Base-by-base conservation (phyloP, 129 eudicot genomes). In the Helianthus annuus region DNA sequence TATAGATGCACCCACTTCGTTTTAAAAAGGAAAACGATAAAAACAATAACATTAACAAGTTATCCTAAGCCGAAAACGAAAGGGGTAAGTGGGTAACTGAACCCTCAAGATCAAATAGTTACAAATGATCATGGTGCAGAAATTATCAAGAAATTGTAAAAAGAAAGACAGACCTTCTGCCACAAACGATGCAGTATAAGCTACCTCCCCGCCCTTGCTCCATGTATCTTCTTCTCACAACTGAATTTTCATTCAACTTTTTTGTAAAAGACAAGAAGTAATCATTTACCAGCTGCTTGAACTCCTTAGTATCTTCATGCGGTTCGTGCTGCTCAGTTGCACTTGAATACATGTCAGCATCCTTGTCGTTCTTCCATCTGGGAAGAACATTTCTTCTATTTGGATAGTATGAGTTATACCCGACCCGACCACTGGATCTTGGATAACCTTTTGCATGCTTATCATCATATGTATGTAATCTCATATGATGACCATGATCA, bases 161-260 rank as follows among this genome's bases (percentile, higher is more conserved):
- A 71, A 71, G 69, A 76, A 75, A 77, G 70, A 87, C 92, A 73
- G 69, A 84, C 92, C 85, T 87, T 78, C 88, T 81, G 58, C 89
- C 87, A 74, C 92, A 87, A 51, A 87, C 92, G 72, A 84, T 74
- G 89, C 92, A 87, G 83, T 79, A 84, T 78, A 87, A 76, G 88
- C 87, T 82, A 73, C 92, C 92, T 72, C 85, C 89, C 60, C 81
- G 71, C 49, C 92, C 92, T 60, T 82, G 87, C 72, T 87, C 89
- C 81, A 73, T 74, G 83, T 87, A 84, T 64, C 80, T 81, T 77
- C 70, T 87, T 32, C 82, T 81, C 82, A 72, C 73, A 76, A 69
- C 65, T 17, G 74, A 57, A 63, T 61, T 79, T n/a, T 81, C 89
- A 82, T 84, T 87, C 79, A 87, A 61, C 58, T 84, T 87, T 73